These are phyloP conservation scores for Cryphonectria nitschkei DNA, from an alignment of 2,329 filamentous ascomycete species.

Conservation along the genomic window DNA sequence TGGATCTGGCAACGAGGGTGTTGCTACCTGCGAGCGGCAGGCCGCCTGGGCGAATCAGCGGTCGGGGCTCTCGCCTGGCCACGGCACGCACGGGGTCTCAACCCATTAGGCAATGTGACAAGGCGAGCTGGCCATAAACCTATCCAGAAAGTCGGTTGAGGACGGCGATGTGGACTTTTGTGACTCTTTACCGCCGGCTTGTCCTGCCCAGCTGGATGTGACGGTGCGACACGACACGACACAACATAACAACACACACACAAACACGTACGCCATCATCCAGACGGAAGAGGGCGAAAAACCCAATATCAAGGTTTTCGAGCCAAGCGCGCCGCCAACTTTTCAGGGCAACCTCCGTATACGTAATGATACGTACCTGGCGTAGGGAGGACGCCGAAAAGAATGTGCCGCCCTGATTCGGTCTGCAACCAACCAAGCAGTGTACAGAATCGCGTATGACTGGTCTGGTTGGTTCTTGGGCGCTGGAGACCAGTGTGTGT, in stretches of 20 bases:
- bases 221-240: neutral
- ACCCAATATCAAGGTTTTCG: neutral
- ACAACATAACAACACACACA: no score
- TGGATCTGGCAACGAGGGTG: neutral
- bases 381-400: constrained; percentile 13
- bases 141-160: neutral
- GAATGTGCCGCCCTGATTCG: constrained; percentile 10
- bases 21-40: neutral
- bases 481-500: constrained; percentile 6
- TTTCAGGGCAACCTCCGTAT: constrained; percentile 3
- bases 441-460: constrained; percentile 1
- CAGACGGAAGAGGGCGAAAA: neutral
- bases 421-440: constrained; percentile 23
- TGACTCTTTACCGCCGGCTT: constrained; percentile 18
- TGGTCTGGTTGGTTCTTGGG: constrained; percentile 17
- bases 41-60: constrained; percentile 4
- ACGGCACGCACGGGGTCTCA: neutral
- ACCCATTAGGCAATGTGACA: neutral
- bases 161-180: neutral
- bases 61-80: neutral
- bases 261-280: neutral
- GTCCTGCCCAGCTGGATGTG: constrained; percentile 14
- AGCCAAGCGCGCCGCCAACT: neutral
- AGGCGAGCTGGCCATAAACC: neutral
- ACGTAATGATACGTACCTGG: constrained; percentile 1